Evolutionary conservation across 169 alveolate genomes (phyloP), one percentile per base, ranked within the genome.

Genomic region (Babesia bigemina): DNA sequence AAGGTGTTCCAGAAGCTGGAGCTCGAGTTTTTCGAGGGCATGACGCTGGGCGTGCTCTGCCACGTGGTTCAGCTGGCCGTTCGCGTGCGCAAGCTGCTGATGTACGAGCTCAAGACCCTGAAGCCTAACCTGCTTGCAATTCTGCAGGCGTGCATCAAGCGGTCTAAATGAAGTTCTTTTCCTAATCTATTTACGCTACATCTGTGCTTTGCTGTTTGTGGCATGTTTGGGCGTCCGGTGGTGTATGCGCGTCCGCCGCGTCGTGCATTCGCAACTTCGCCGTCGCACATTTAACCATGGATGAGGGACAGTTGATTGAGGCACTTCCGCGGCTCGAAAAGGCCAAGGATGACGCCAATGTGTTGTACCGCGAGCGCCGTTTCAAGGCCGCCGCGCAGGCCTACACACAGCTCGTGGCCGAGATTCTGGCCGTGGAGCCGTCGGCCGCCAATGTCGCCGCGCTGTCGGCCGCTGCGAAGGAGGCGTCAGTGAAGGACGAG

Each of bases 31-130:
- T 73, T 92, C 52, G 69, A 72, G 55, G 91, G 87, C 2, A 75
- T 72, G 81, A 78, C 83, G 29, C 88, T 92, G 44, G 95, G 95
- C 4, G 79, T 84, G 56, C 63, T 89, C 14, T 92, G 94, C 56
- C 95, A 92, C 83, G 71, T 92, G 42, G 91, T 92, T 22, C 95
- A 92, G 75, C 82, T 92, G 48, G 88, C 88, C 9, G 76, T 81
- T 26, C n/a, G 88, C n/a, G 79, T 81, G 10, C 59, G 79, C 58
- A 81, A 81, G 57, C 55, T 49, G 50, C 63, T 81, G 36, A 63
- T 81, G 70, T 81, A 81, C 29, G 88, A 81, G 57, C 57, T 81
- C 55, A 81, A 81, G 48, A 70, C 88, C 16, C 60, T 81, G 28
- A 81, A 81, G 60, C 85, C 88, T 16, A 56, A 67, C 60, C 58